Evolutionary conservation across 75 land plant species (phyloP), one percentile per base, ranked within the genome.

Genomic region (Pinus taeda): DNA sequence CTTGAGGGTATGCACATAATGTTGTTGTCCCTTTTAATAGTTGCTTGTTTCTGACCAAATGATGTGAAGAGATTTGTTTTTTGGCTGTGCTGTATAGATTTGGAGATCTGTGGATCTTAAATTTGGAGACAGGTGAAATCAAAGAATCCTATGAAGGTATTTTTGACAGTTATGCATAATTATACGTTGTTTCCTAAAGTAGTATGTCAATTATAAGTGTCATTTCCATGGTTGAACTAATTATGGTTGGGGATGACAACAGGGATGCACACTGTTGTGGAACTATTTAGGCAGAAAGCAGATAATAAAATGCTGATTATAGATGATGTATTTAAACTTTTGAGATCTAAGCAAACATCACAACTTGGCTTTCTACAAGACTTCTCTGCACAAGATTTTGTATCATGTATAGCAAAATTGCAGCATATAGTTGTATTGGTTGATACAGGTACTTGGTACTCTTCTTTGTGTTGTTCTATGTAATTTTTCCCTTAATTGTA

Each of bases 371-470:
- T 79, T 20, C 69, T 64, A 24, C 75, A 83, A 12, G 77, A 60
- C 36, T 39, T 77, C 20, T 83, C 81, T 36, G 75, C 59, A 71
- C 75, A 61, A 76, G 79, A 73, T 77, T 62, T 86, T 17, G 56
- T 87, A 70, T 93, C 96, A 53, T 81, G 83, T 8, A 39, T 89
- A 18, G 88, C 82, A 74, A 79, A 71, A 20, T 73, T 87, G 78
- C 61, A 83, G 42, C 42, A 83, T 74, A 39, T 59, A 57, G 63
- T 82, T 57, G 11, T 93, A 60, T 69, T 93, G 29, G 82, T 82
- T 83, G 93, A 93, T 63, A 61, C 83, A 81, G 96, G 96, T 93
- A 86, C 58, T 66, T 30, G 22, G 57, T 63, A 59, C 20, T 67
- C 57, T 80, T 42, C 12, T 17, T 55, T 39, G 4, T 22, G 63